phyloP scores from a whole-genome alignment of 805 yeast genomes.

The Pichia scutulata region DNA sequence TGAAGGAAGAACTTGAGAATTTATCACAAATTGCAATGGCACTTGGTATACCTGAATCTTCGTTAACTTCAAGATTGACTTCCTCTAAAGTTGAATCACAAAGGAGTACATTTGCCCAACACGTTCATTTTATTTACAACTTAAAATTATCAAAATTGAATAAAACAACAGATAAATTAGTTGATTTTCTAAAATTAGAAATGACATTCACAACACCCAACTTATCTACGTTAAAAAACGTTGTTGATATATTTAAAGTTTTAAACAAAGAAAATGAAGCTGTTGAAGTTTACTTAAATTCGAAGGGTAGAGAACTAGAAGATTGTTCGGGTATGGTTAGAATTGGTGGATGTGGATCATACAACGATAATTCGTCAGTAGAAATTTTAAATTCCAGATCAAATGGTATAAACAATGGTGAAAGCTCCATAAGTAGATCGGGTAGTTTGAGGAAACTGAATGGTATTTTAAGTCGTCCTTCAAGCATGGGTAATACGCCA shows the following conservation, averaged over 20 bases:
- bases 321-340: slow-evolving; percentile 42
- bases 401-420: not conserved
- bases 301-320: slow-evolving; percentile 40
- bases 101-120: slow-evolving; percentile 8
- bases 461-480: slow-evolving; percentile 1
- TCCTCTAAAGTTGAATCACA: slow-evolving; percentile 12
- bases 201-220: slow-evolving; percentile 17
- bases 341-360: slow-evolving; percentile 46
- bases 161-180: slow-evolving; percentile 16
- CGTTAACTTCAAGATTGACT: slow-evolving; percentile 13
- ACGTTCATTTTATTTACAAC: slow-evolving; percentile 10
- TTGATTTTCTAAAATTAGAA: slow-evolving; percentile 17
- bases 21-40: slow-evolving; percentile 6
- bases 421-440: slow-evolving; percentile 3
- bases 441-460: not conserved
- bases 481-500: not conserved
- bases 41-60: slow-evolving; percentile 6
- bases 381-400: not conserved
- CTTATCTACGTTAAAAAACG: slow-evolving; percentile 11
- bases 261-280: slow-evolving; percentile 43
- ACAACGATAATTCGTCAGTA: slow-evolving; percentile 6
- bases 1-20: slow-evolving; percentile 16
- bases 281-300: slow-evolving; percentile 38
- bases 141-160: slow-evolving; percentile 21
- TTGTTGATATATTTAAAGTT: slow-evolving; percentile 26